Evolutionary conservation across 1,284 basidiomycete species (phyloP).

Genomic region (Chiua sp.): DNA sequence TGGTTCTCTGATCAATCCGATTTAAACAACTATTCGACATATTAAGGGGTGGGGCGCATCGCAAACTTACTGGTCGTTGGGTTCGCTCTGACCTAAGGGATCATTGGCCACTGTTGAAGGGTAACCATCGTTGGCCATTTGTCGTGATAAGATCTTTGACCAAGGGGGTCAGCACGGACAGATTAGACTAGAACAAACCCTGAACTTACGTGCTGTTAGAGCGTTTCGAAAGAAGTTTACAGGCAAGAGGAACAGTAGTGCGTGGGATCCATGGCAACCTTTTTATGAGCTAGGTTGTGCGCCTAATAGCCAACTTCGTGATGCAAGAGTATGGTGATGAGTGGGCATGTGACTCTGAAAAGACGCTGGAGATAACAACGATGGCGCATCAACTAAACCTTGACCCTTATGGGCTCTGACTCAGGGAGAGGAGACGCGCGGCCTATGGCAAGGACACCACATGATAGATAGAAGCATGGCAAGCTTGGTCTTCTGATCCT

Average conservation of each 20-base stretch:
- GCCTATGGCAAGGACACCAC: neutral
- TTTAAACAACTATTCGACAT: neutral
- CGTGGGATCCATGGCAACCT: neutral
- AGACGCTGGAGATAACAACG: neutral
- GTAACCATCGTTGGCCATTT: too few relatives aligned
- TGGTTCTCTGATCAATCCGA: neutral
- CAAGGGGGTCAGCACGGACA: neutral
- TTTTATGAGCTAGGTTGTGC: neutral
- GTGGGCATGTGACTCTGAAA: neutral
- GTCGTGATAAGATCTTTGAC: neutral
- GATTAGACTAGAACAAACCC: neutral
- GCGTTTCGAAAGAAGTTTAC: neutral
- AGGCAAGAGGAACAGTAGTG: neutral
- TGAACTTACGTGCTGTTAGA: neutral
- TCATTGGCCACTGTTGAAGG: neutral
- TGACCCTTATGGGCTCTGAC: neutral
- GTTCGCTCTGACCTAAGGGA: neutral
- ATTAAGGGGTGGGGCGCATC: neutral
- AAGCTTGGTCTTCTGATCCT: neutral
- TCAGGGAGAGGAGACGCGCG: neutral
- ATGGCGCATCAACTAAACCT: neutral
- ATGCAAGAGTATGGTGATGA: neutral
- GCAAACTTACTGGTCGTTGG: neutral
- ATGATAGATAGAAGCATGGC: neutral
- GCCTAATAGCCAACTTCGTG: neutral